A percentile compares a stretch with the other conserved stretches of the same genome.
These are phyloP conservation scores for Phytophthora hibernalis DNA, from an alignment of 352 stramenopile species.

Conservation along the genomic window DNA sequence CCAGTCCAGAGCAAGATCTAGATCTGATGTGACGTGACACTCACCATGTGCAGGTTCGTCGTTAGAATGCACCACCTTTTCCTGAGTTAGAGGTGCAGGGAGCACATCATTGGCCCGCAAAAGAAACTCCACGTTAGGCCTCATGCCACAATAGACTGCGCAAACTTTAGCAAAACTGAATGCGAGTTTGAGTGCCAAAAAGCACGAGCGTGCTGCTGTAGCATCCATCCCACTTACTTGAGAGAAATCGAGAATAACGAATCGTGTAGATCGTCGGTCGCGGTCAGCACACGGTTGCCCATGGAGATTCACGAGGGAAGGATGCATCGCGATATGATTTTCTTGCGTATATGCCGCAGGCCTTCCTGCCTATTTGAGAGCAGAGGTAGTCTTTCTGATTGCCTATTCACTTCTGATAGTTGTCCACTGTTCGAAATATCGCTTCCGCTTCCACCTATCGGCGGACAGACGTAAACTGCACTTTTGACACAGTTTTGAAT, in stretches of 20 bases:
- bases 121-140: conserved; percentile 58
- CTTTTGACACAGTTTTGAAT: conserved; percentile 76
- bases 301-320: conserved; percentile 54
- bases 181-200: conserved; percentile 70
- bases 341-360: conserved; percentile 19
- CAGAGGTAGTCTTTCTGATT: conserved; percentile 19
- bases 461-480: conserved; percentile 55
- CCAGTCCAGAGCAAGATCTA: conserved; percentile 68
- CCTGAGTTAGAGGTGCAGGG: neutral
- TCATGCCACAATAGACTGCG: conserved; percentile 76
- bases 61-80: conserved; percentile 4
- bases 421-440: conserved; percentile 2
- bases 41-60: conserved; percentile 12
- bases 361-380: conserved; percentile 15
- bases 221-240: conserved; percentile 83
- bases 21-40: conserved; percentile 53
- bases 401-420: neutral
- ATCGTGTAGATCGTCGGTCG: conserved; percentile 50
- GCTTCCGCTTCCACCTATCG: neutral
- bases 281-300: conserved; percentile 42
- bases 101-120: conserved; percentile 68
- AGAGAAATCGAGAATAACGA: conserved; percentile 82
- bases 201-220: conserved; percentile 75
- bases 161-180: conserved; percentile 57
- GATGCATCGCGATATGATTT: conserved; percentile 14